Base-by-base conservation (phyloP, 192 early-diverging fungal genomes). In the Polychytrium aggregatum region DNA sequence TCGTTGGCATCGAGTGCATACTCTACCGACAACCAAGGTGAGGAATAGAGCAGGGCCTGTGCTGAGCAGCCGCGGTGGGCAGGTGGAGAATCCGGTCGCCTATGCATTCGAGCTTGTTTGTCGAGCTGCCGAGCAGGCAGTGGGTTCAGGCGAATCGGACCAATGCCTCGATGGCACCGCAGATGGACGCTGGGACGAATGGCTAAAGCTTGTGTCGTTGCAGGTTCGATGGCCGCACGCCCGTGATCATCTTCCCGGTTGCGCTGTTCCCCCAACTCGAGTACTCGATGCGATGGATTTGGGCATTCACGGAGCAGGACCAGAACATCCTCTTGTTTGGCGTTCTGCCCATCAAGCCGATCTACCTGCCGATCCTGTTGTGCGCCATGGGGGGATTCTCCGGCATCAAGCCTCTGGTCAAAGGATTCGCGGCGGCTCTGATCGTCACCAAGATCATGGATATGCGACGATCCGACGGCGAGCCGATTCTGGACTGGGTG, bases 201-300 rank as follows among this genome's bases (percentile, higher is more conserved):
- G n/a, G n/a, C n/a, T n/a, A n/a, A n/a, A n/a, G n/a, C n/a, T n/a
- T n/a, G n/a, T n/a, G n/a, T n/a, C 4, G 22, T 16, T n/a, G 40
- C 40, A 21, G 7, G 17, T n/a, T 4, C 40, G 7, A 41, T n/a
- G 22, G 16, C 40, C 6, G 17, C 18, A 7, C n/a, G 10, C 22
- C 22, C 28, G 3, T 51, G 10, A 44, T 57, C 45, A 13, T 67
- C 35, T 67, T 59, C 34, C 65, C 65, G 4, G 63, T 63, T 47
- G 40, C 65, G 6, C 49, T 67, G 20, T 67, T 50, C 48, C 60
- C 65, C 0, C 37, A 21, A 14, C 37, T 67, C 6, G 65, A 67
- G 30, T 48, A 67, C 47, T 49, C 59, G 29, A 26, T 62, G 16
- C 50, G 58, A 0, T 67, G 65, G 65, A 20, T 62, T 21, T 67